Base-by-base conservation (phyloP, 495 filamentous ascomycete genomes). In the Lindgomyces ingoldianus region DNA sequence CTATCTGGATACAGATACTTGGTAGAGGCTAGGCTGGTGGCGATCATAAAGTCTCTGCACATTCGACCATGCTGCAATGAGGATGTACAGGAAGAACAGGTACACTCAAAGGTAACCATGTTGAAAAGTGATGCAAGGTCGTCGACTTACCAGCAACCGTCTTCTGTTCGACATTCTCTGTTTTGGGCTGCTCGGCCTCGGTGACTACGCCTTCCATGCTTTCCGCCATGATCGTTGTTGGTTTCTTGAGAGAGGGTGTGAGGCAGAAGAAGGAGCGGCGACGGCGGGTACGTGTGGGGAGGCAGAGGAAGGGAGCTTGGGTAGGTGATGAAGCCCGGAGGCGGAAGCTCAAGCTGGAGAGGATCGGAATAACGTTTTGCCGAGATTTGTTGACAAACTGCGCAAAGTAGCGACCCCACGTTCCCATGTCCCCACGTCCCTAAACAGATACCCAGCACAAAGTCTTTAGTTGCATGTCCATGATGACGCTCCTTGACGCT, bases 401-500 rank as follows among this genome's bases (percentile, higher is more conserved):
- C 21, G n/a, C n/a, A n/a, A n/a, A n/a, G n/a, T n/a, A n/a, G n/a
- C n/a, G n/a, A n/a, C n/a, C n/a, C n/a, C n/a, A n/a, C n/a, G n/a
- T n/a, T n/a, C n/a, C n/a, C n/a, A n/a, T n/a, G n/a, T n/a, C 36
- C 22, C 11, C 2, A 18, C 9, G 29, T 44, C 18, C 14, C 27
- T 10, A 36, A 10, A 61, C 21, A n/a, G 21, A 14, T 4, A 33
- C 2, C 33, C 44, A 22, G 6, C 6, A 4, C 44, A 47, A 22
- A 18, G n/a, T 39, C 14, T 14, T 39, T 6, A 39, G 14, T 14
- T 39, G 25, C 29, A 39, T 52, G 42, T 47, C 45, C 44, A 56
- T 48, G 45, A 79, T 74, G 68, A 92, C 94, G 86, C 84, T 96
- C 8, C 82, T 98, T 27, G 83, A 88, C 4, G 87, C 81, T 42